Base-by-base conservation (phyloP, 2,329 filamentous ascomycete species). In the Cercospora citrullina region DNA sequence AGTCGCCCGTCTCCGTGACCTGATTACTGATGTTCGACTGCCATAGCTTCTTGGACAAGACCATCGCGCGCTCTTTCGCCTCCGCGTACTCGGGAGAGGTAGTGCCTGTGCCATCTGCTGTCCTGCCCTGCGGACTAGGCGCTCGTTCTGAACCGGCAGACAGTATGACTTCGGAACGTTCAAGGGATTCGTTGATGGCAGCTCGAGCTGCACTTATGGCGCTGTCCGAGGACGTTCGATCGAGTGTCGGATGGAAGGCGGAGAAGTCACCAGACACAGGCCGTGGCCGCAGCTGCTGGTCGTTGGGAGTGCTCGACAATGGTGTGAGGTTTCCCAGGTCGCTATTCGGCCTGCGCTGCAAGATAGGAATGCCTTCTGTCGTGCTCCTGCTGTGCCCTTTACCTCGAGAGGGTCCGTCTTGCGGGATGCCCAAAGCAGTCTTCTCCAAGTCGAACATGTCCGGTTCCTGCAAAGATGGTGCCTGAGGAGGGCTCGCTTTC, bases 21-120 rank as follows among this genome's bases (percentile, higher is more conserved):
- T 92, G 90, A 66, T 91, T 95, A 5, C 93, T 93, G 68, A 99
- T 98, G 76, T 98, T 97, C 59, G 91, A 95, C 3, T 89, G 90
- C 57, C 92, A 92, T 2, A 99, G 86, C 78, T 94, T 94, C 77
- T 92, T 91, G 9, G 94, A 97, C 10, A 99, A 84, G 30, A 90
- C 89, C 76, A 91, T 88, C 7, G 95, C 95, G 72, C 95, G 89
- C 69, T 92, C 89, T 67, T 96, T 86, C 7, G 94, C 94, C 77
- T 96, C 92, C 59, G 86, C 85, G 0, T 88, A 86, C 0, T 89
- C 87, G 0, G 90, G 89, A 5, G 92, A 91, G 0, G 93, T 92
- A 73, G 92, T 96, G 1, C 69, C 72, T n/a, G 42, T 39, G 4
- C 31, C 62, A 21, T 63, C 48, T 18, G 36, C 23, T 55, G 69